Evolutionary conservation across 352 stramenopile species (phyloP), one percentile per base, ranked within the genome.

Genomic region (Pythium phragmiticola): DNA sequence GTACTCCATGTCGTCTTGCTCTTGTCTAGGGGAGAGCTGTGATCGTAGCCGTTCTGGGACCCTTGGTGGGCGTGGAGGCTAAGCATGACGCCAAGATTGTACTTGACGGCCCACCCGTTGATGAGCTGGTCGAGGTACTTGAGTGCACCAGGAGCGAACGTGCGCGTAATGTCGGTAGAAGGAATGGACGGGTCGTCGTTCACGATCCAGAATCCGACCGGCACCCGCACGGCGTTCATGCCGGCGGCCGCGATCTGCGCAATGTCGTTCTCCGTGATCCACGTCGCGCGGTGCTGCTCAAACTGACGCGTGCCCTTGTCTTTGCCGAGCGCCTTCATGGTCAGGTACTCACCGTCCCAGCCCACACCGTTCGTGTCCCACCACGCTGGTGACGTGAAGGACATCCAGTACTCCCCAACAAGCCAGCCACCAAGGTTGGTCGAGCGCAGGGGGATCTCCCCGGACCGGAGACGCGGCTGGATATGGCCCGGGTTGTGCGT

Each of bases 191-290:
- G 17, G 14, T 76, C 64, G 19, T 73, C 63, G 47, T 60, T 67
- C 3, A 78, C 62, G 50, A 90, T 89, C 78, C 80, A 92, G 66
- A 77, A 82, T 4, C 76, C 72, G 28, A 88, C 53, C 7, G 83
- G 73, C 14, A 72, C 65, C n/a, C 65, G 65, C 14, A 72, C 59
- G 0, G 65, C 63, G 48, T 72, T 72, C 39, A 72, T 84, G 64
- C 76, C 76, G 8, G 36, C 39, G 12, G 58, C 42, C 21, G 72
- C 66, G 23, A 92, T 66, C 43, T 74, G 47, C 1, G 56, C 9
- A 28, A 92, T 68, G 65, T 92, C 83, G 2, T 67, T 33, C 43
- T 76, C 72, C 1, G 68, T 87, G 47, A 90, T 77, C 69, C 82
- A 92, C 34, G 73, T 76, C 8, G 74, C 61, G n/a, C 71, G 80